Conservation (phyloP, 2,329 filamentous ascomycete genomes). For the Aspergillus ibericus region DNA sequence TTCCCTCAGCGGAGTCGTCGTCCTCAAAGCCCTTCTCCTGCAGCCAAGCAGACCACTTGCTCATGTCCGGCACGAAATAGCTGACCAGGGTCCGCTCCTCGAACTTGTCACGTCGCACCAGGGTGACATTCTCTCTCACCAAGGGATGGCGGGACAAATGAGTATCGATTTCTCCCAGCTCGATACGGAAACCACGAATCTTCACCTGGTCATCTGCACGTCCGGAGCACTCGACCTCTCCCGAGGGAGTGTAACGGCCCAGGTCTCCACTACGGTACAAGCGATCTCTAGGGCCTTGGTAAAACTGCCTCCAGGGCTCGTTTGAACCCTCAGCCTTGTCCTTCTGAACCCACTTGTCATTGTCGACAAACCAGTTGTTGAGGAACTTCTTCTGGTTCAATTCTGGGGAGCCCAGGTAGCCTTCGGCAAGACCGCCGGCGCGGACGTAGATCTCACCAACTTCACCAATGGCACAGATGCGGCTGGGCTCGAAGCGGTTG, state of each 20-base stretch:
- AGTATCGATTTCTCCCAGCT: constrained; percentile 88
- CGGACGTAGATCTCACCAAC: constrained; percentile 82
- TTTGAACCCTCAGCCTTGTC: constrained; percentile 56
- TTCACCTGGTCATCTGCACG: constrained; percentile 89
- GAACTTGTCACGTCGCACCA: constrained; percentile 78
- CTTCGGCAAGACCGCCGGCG: constrained; percentile 79
- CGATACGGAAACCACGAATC: constrained; percentile 92
- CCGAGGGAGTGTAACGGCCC: constrained; percentile 69
- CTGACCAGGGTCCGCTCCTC: constrained; percentile 85
- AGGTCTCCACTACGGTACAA: constrained; percentile 87
- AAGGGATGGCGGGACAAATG: constrained; percentile 73
- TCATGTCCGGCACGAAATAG: constrained; percentile 82
- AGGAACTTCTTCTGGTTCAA: constrained; percentile 77
- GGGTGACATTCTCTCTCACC: constrained; percentile 80
- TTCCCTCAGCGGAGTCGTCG: constrained; percentile 48
- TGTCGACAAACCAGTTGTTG: constrained; percentile 81
- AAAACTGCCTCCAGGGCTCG: constrained; percentile 77
- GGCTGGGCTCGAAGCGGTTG: constrained; percentile 64
- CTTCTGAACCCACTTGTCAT: constrained; percentile 65
- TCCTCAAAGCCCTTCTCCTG: constrained; percentile 56
- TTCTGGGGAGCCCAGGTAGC: constrained; percentile 64
- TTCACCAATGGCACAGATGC: constrained; percentile 76
- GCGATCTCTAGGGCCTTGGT: constrained; percentile 78
- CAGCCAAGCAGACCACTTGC: constrained; percentile 71
- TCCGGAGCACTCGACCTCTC: constrained; percentile 75